phyloP scores from a whole-genome alignment of 2,329 filamentous ascomycete genomes.

The Helotiales sp. region DNA sequence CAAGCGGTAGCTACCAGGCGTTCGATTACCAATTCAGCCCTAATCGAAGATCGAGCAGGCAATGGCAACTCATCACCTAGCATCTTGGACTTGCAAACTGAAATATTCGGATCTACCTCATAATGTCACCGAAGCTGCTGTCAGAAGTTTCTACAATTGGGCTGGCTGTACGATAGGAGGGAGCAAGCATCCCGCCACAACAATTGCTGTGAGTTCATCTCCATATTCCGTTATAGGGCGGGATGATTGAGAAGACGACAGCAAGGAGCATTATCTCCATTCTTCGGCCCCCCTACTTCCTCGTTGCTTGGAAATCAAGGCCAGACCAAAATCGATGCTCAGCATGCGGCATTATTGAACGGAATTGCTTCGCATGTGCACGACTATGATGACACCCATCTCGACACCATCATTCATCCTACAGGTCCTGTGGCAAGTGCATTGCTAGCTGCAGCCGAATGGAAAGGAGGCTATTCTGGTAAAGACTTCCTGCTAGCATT shows the following conservation, averaged over 20 bases:
- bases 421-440: conserved; percentile 51
- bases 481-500: conserved; percentile 51
- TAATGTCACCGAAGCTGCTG: conserved; percentile 44
- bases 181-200: conserved; percentile 32
- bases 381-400: conserved; percentile 57
- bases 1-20: not conserved
- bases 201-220: conserved; percentile 17
- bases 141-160: conserved; percentile 54
- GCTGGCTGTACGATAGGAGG: conserved; percentile 53
- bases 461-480: conserved; percentile 41
- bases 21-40: not conserved
- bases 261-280: conserved; percentile 31
- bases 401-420: conserved; percentile 56
- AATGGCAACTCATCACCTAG: conserved; percentile 49
- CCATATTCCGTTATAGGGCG: not conserved
- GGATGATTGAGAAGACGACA: not conserved
- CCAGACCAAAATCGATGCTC: conserved; percentile 39
- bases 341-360: conserved; percentile 52
- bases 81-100: conserved; percentile 47
- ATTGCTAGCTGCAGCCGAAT: conserved; percentile 48
- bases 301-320: conserved; percentile 37
- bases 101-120: conserved; percentile 41
- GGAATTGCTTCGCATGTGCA: conserved; percentile 56
- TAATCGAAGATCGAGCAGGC: not conserved
- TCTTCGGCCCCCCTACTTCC: conserved; percentile 35